phyloP scores from a whole-genome alignment of 148 eudicot species.

The Chenopodium formosanum region DNA sequence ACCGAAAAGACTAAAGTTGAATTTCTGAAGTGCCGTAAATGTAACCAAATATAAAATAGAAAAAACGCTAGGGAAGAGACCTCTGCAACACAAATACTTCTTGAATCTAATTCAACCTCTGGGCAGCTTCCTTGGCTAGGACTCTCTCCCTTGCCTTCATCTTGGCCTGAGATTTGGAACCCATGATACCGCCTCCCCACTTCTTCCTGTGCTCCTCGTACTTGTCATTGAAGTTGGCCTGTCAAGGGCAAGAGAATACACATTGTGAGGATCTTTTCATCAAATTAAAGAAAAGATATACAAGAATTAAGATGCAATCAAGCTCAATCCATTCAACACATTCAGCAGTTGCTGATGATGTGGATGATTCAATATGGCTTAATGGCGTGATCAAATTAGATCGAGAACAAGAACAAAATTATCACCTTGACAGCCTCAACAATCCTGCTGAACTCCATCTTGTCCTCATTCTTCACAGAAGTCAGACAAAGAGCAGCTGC shows the following conservation, averaged over 20 bases:
- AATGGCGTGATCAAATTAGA: not conserved
- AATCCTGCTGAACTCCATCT: conserved; percentile 78
- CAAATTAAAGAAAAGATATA: not conserved
- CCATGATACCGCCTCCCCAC: conserved; percentile 98
- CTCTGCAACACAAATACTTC: not conserved
- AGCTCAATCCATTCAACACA: too few relatives aligned
- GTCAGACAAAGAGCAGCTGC: conserved; percentile 74
- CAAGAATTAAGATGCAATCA: too few relatives aligned
- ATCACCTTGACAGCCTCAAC: conserved; percentile 88
- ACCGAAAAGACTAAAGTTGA: conserved; percentile 20
- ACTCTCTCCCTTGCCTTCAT: conserved; percentile 86
- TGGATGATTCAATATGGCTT: not conserved
- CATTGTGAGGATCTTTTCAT: not conserved
- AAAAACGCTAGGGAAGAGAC: not conserved
- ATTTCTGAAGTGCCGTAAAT: conserved; percentile 10
- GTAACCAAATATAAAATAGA: conserved; percentile 1
- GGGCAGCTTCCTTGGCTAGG: conserved; percentile 89
- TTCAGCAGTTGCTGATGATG: not conserved
- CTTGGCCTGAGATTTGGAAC: conserved; percentile 88
- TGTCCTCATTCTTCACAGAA: conserved; percentile 81
- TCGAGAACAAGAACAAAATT: not conserved
- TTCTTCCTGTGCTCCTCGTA: conserved; percentile 86
- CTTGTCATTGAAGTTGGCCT: conserved; percentile 96
- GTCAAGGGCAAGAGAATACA: not conserved
- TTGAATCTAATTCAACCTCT: conserved; percentile 52